Conservation (phyloP, 2,329 filamentous ascomycete genomes). For the Colletotrichum cereale region DNA sequence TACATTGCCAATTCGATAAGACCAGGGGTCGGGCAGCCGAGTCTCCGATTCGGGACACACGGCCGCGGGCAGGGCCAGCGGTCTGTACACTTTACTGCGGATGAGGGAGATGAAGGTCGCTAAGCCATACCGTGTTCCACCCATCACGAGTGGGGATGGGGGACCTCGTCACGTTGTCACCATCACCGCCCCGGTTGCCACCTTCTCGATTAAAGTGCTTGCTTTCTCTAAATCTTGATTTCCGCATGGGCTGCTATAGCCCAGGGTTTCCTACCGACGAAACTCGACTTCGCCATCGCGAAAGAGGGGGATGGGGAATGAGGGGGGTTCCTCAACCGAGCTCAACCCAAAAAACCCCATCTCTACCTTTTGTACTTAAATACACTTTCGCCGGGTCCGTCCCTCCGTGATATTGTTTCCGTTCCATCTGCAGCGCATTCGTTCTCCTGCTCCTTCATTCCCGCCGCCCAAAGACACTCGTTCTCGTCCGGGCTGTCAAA, state of each 20-base stretch:
- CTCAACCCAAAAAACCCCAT: not conserved
- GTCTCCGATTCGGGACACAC: not conserved
- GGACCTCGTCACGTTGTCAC: not conserved
- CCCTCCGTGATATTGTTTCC: too few species aligned
- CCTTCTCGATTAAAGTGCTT: slow-evolving; percentile 26
- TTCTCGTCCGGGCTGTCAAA: not conserved
- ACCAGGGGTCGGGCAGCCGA: not conserved
- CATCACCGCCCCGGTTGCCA: slow-evolving; percentile 8
- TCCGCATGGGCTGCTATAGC: not conserved
- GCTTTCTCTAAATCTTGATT: not conserved
- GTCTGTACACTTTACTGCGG: not conserved
- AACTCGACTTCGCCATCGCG: not conserved
- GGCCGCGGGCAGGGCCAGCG: not conserved
- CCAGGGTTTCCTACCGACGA: not conserved
- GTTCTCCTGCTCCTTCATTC: not conserved
- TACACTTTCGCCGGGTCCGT: not conserved
- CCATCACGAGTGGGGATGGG: slow-evolving; percentile 10
- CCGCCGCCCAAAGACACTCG: not conserved
- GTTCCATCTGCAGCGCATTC: not conserved
- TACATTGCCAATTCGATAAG: slow-evolving; percentile 14
- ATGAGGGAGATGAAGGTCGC: not conserved
- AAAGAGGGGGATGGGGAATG: not conserved
- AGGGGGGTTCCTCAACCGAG: not conserved
- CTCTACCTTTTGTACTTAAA: not conserved
- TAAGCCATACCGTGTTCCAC: slow-evolving; percentile 1